phyloP scores from a whole-genome alignment of 2,329 filamentous ascomycete species.

The Apiospora arundinis region DNA sequence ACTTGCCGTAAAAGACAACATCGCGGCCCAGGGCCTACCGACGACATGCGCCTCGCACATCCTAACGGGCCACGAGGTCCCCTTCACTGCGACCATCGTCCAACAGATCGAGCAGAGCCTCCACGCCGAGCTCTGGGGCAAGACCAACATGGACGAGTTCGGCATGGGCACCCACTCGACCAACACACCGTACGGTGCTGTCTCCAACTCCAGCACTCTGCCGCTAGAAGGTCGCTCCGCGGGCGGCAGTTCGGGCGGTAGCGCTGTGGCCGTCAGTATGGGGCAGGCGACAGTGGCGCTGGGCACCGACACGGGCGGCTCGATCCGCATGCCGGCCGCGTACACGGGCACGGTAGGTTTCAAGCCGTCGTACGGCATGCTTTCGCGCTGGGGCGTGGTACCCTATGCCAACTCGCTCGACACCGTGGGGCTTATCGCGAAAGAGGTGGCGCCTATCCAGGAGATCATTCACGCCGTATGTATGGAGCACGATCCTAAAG shows the following conservation, averaged over 20 bases:
- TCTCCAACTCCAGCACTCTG: conserved; percentile 51
- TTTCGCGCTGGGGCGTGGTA: conserved; percentile 86
- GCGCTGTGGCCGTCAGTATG: conserved; percentile 80
- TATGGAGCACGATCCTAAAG: conserved; percentile 66
- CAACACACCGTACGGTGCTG: conserved; percentile 70
- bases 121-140: conserved; percentile 72
- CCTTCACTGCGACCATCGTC: conserved; percentile 84
- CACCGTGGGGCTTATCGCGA: conserved; percentile 80
- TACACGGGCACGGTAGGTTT: conserved; percentile 86
- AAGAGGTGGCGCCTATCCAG: conserved; percentile 56
- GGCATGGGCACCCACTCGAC: conserved; percentile 89
- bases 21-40: conserved; percentile 66
- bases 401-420: conserved; percentile 93
- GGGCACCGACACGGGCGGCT: conserved; percentile 93
- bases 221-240: conserved; percentile 58
- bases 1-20: conserved; percentile 79
- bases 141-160: conserved; percentile 95
- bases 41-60: conserved; percentile 87
- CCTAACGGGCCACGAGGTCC: conserved; percentile 72
- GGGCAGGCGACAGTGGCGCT: conserved; percentile 68
- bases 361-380: conserved; percentile 88
- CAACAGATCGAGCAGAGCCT: conserved; percentile 65
- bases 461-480: conserved; percentile 56
- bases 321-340: conserved; percentile 84
- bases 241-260: conserved; percentile 92